Evolutionary conservation across 257 asterid species (phyloP), one percentile per base, ranked within the genome.

Genomic region (Lithospermum erythrorhizon): DNA sequence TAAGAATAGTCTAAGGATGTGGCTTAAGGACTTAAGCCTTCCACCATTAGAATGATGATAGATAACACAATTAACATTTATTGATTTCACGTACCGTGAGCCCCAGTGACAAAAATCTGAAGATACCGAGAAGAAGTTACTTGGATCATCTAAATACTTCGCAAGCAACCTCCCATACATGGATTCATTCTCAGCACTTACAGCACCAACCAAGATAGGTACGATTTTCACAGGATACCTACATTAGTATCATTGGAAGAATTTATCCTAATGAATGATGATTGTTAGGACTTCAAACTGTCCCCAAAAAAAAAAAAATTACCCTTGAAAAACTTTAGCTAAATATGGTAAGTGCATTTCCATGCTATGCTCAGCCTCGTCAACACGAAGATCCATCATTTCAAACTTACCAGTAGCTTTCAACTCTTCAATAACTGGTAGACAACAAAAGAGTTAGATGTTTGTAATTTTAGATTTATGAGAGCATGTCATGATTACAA

Each of bases 91-190:
- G 66, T 86, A 88, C 98, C 98, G 80, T 52, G 97, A 75, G 53
- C 98, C 98, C 98, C 98, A 91, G 71, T 91, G 98, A 83, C 98
- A 91, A 74, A 91, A 91, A 73, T 91, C 98, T 10, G 98, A 88
- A 64, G 98, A 91, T 57, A 91, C 90, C 0, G 95, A 91, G 65
- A 91, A 91, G 88, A 91, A 91, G 83, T 86, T 91, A 18, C 82
- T 68, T 41, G 98, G 95, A 73, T 91, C 97, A 57, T 86, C 97
- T 56, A 81, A 83, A 64, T 91, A 91, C 75, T 88, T 91, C 4
- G 95, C 90, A 13, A 91, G 81, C 75, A 88, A 72, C 62, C 66
- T 77, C 25, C 98, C 97, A 53, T 75, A 91, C 57, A 71, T 60
- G 60, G 95, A 94, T 80, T 91, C 98, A 66, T 55, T 81, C 71